Percentiles rank a stretch among this genome's conserved stretches.
Evolutionary conservation across 352 stramenopile species (phyloP).

Genomic region (Pythium brassicae): DNA sequence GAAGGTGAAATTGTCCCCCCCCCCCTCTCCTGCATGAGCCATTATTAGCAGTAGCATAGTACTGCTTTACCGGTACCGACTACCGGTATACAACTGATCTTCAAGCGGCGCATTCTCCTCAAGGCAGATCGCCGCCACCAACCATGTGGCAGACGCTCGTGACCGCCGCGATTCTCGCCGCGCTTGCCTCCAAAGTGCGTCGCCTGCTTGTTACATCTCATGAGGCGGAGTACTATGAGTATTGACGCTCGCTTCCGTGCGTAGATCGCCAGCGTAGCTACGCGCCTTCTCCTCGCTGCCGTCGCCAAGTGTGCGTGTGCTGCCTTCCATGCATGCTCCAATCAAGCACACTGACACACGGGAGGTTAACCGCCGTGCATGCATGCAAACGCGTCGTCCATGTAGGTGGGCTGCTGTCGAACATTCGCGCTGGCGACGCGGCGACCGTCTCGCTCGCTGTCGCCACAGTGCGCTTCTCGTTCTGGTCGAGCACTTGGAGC

Average conservation of each 20-base stretch:
- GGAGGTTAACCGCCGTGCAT: background rate
- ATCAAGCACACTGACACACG: background rate
- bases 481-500: slow-evolving; percentile 48
- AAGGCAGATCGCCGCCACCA: background rate
- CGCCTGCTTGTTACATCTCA: background rate
- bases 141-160: slow-evolving; percentile 1
- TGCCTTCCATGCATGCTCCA: background rate
- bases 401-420: slow-evolving; percentile 41
- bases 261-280: slow-evolving; percentile 8
- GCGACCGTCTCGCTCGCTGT: slow-evolving; percentile 44
- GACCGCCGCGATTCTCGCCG: slow-evolving; percentile 1
- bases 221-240: background rate
- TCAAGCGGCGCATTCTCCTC: slow-evolving; percentile 8
- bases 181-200: slow-evolving; percentile 10
- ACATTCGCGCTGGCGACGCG: slow-evolving; percentile 33
- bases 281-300: slow-evolving; percentile 2
- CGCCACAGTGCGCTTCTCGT: slow-evolving; percentile 29
- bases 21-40: background rate
- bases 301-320: slow-evolving; percentile 7
- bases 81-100: background rate
- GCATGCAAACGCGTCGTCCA: background rate
- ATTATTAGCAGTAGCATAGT: background rate
- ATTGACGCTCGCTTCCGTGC: background rate
- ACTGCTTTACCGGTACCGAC: background rate
- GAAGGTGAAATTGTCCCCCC: background rate